Evolutionary conservation across 305 asterid species (phyloP).

Genomic region (Rubia occidens): DNA sequence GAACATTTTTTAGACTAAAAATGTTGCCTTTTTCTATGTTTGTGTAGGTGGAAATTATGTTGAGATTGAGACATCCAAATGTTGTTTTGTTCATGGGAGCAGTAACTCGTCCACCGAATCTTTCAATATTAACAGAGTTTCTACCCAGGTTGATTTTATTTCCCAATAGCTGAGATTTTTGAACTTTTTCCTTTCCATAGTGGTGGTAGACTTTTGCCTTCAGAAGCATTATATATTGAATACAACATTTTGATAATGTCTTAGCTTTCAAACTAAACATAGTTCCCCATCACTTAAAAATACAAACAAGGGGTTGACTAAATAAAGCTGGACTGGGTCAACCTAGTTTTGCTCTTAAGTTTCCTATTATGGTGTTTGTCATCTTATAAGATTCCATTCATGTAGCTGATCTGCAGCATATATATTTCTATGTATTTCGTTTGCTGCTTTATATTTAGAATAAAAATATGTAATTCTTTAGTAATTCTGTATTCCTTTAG

Average conservation of each 20-base stretch:
- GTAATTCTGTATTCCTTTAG: background rate
- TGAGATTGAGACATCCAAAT: constrained; percentile 93
- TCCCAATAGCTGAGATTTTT: constrained; percentile 4
- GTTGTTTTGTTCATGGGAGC: constrained; percentile 98
- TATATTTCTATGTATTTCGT: background rate
- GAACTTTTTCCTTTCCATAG: background rate
- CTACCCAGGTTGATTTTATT: constrained; percentile 62
- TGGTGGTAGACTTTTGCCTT: constrained; percentile 6
- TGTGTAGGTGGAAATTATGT: constrained; percentile 84
- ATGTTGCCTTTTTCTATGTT: constrained; percentile 7
- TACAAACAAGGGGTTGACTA: background rate
- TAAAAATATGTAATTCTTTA: background rate
- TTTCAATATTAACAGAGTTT: constrained; percentile 87
- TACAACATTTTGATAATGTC: background rate
- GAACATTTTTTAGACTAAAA: background rate
- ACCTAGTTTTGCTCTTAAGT: background rate
- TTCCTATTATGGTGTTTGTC: background rate
- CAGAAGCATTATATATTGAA: background rate
- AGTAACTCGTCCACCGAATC: constrained; percentile 84
- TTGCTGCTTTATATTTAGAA: background rate
- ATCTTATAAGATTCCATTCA: background rate
- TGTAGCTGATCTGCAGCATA: constrained; percentile 3
- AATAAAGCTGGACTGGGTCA: background rate
- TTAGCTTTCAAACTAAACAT: background rate
- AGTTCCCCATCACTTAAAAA: background rate